Evolutionary conservation across 2,329 filamentous ascomycete species (phyloP), one percentile per base, ranked within the genome.

Genomic region (Fusarium papillatum): DNA sequence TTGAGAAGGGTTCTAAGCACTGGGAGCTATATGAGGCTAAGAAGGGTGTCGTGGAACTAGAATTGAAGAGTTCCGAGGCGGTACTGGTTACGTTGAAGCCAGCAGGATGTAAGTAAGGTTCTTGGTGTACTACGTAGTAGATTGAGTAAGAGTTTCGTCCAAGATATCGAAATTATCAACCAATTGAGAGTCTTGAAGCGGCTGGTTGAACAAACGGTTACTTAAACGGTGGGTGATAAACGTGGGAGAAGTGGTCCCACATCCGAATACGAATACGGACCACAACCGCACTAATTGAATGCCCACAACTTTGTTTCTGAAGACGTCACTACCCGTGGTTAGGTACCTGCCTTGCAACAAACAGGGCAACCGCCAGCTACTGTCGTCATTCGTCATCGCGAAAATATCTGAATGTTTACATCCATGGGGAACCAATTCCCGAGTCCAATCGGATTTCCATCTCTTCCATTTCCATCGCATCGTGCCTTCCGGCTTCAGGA

Each of bases 181-280:
- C 43, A 53, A 53, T 53, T n/a, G n/a, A 7, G 26, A 31, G 17
- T 34, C 50, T 31, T 31, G 6, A 55, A 55, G 46, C 29, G 10
- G 3, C 3, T 53, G 48, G 17, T 17, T 26, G 9, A 11, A 16
- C 17, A 53, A 50, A 31, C 26, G 26, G 17, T 31, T 29, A 19
- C 17, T 53, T 10, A 31, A 53, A 53, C 26, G 48, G 48, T 53
- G 17, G 48, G 48, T 8, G 24, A 50, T 17, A 11, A 53, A 29
- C 48, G 24, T 48, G 10, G 22, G 22, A 8, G 24, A 29, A 11
- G 48, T 31, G 17, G 26, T 2, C 7, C n/a, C 3, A 19, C 6
- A 64, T 34, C 67, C 78, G 78, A 80, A 79, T 78, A 79, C 78
- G 72, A 79, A 78, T 76, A 78, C 74, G 46, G 64, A 43, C 59